These are phyloP conservation scores for Leptodermis oblonga DNA, from an alignment of 257 asterid species.

Conservation along the genomic window DNA sequence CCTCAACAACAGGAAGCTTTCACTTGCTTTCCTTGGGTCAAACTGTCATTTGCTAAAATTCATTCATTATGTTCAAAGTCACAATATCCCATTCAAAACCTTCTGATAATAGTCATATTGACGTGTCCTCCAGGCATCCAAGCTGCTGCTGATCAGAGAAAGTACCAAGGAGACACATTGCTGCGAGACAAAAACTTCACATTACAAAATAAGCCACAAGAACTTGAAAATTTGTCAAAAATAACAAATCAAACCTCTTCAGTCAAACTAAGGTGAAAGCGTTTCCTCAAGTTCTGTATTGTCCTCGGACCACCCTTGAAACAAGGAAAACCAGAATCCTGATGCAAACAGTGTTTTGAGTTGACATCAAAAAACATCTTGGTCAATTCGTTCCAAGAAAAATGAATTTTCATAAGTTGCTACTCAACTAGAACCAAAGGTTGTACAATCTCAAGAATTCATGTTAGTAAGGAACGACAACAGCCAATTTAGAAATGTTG, in stretches of 20 bases:
- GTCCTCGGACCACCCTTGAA: slow-evolving; percentile 97
- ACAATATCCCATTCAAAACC: slow-evolving; percentile 93
- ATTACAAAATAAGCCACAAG: slow-evolving; percentile 15
- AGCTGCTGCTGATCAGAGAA: slow-evolving; percentile 96
- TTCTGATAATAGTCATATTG: slow-evolving; percentile 97
- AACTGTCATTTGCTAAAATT: slow-evolving; percentile 15
- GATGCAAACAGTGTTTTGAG: slow-evolving; percentile 23
- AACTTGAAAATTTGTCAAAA: slow-evolving; percentile 11
- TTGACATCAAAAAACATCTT: background rate
- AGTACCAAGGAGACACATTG: slow-evolving; percentile 99
- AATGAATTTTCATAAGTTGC: background rate
- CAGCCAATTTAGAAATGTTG: background rate
- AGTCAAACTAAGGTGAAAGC: slow-evolving; percentile 94
- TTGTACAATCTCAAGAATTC: background rate
- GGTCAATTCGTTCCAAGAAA: background rate
- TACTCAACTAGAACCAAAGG: background rate
- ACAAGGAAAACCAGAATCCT: slow-evolving; percentile 99
- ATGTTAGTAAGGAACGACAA: background rate
- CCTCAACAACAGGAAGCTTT: slow-evolving; percentile 9
- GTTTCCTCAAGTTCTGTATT: slow-evolving; percentile 94
- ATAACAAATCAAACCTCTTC: slow-evolving; percentile 76
- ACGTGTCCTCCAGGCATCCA: slow-evolving; percentile 99
- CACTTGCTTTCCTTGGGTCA: slow-evolving; percentile 20
- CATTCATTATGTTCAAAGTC: slow-evolving; percentile 22
- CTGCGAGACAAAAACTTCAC: slow-evolving; percentile 41